Conservation (phyloP, 176 grass and related monocot genomes). For the Tillandsia fasciculata region DNA sequence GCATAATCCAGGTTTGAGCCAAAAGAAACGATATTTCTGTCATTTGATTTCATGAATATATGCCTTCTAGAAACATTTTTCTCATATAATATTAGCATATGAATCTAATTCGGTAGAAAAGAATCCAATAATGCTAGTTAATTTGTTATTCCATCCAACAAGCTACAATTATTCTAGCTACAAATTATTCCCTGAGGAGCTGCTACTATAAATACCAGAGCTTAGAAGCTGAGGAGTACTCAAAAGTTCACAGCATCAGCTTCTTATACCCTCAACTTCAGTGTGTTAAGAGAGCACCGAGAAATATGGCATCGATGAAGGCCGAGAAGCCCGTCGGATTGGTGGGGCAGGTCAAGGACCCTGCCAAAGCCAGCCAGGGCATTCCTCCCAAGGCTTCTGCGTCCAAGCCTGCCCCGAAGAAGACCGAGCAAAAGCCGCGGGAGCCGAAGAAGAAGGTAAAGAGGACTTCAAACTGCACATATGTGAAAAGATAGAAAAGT, state of each 20-base stretch:
- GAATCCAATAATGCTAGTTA: slow-evolving; percentile 9
- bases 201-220: slow-evolving; percentile 55
- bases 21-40: not conserved
- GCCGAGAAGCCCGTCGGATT: slow-evolving; percentile 35
- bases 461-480: not conserved
- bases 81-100: not conserved
- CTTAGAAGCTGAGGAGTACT: slow-evolving; percentile 3
- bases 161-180: slow-evolving; percentile 57
- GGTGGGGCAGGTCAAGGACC: slow-evolving; percentile 40
- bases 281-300: not conserved
- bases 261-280: slow-evolving; percentile 7
- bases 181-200: not conserved
- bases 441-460: slow-evolving; percentile 78
- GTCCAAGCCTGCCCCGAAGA: slow-evolving; percentile 59
- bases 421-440: slow-evolving; percentile 60
- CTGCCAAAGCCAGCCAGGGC: slow-evolving; percentile 41
- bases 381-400: slow-evolving; percentile 28
- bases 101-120: slow-evolving; percentile 12
- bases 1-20: no score
- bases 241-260: slow-evolving; percentile 33
- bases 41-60: slow-evolving; percentile 15
- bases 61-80: slow-evolving; percentile 1
- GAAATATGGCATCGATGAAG: slow-evolving; percentile 68
- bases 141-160: slow-evolving; percentile 36
- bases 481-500: not conserved